Evolutionary conservation across 768 basidiomycete species (phyloP).

Genomic region (Amanita muscaria): DNA sequence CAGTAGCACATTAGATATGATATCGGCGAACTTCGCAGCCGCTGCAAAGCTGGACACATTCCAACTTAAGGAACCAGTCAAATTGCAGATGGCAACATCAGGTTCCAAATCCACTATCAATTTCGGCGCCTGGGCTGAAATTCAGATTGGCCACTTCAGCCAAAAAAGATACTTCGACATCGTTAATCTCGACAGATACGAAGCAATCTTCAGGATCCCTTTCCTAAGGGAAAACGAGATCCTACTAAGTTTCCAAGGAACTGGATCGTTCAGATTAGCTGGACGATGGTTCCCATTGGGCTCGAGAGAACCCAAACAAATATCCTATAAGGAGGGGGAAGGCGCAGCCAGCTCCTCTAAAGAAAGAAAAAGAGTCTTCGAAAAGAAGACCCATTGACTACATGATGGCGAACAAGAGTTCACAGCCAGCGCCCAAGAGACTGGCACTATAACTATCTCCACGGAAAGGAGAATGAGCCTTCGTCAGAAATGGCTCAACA

Average conservation of each 20-base stretch:
- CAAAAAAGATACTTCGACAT: not conserved
- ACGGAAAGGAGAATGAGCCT: not conserved
- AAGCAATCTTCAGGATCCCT: not conserved
- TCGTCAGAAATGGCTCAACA: constrained; percentile 1
- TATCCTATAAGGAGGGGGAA: not conserved
- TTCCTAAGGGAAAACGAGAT: not conserved
- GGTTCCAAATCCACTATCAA: not conserved
- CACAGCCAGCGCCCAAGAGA: not conserved
- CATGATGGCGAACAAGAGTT: not conserved
- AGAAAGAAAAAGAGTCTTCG: not conserved
- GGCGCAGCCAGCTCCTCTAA: not conserved
- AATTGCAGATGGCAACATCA: constrained; percentile 1
- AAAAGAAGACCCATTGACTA: not conserved
- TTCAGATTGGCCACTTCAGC: not conserved
- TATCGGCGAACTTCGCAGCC: not conserved
- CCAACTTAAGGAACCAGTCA: not conserved
- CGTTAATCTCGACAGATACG: not conserved
- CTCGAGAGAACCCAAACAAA: not conserved
- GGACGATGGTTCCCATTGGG: not conserved
- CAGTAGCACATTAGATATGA: constrained; percentile 2
- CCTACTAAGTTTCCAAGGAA: not conserved
- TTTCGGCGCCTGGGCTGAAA: not conserved
- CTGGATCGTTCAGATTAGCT: not conserved
- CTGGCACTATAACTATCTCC: not conserved
- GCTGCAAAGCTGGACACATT: not conserved